Base-by-base conservation (phyloP, 257 asterid species). In the Leonotis leonurus region DNA sequence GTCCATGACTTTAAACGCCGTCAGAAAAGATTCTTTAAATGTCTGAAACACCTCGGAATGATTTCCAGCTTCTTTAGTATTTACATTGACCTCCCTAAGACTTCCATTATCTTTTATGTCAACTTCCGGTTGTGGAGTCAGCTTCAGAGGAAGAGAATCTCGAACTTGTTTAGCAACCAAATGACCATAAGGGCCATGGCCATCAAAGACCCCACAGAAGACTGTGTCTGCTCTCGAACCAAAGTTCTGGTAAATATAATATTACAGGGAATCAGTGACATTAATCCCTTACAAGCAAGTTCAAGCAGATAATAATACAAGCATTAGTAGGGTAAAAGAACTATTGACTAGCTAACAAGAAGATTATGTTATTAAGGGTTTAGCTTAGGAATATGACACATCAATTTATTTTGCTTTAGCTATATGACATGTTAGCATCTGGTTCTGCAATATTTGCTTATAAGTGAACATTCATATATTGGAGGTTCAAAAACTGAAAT, bases 161-260 rank as follows among this genome's bases (percentile, higher is more conserved):
- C 96, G 71, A 46, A 90, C 98, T 68, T 79, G 78, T 57, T 81
- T 88, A 24, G 98, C 94, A 49, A 88, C 96, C 95, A 87, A 46
- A 73, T 90, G 98, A 49, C 98, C 96, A 11, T 74, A 72, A 24
- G 96, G 97, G 44, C 95, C 96, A 16, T 90, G 96, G 22, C 93
- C 96, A 71, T 85, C 96, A 73, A 90, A 90, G 62, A 90, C 95
- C 18, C 97, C 96, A 73, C 95, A 90, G 70, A 87, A 83, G 26
- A 87, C 76, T 0, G 91, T 85, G 79, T 87, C 97, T 11, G 74
- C 74, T 78, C 97, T 90, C 52, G 96, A 87, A 60, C 86, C 93
- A 68, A 90, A 90, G 71, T 90, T 90, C 97, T 90, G 91, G 53
- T 76, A 26, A 33, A 6, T 58, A 48, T 48, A 52, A 68, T 55